Evolutionary conservation across 306 rosid genomes (phyloP), one percentile per base, ranked within the genome.

Genomic region (Cucurbita argyrosperma): DNA sequence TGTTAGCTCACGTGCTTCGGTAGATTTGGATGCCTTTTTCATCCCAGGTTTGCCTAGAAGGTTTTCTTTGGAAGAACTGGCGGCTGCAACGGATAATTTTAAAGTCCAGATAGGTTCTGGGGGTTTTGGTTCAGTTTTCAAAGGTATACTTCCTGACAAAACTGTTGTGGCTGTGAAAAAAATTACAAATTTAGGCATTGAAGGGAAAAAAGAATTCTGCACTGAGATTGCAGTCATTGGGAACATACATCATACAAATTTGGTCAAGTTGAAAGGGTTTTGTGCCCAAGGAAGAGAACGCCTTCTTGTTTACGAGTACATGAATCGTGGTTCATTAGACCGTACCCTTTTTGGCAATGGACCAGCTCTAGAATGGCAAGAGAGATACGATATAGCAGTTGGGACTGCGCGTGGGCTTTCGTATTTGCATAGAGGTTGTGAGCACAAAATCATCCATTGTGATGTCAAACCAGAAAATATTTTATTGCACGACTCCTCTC

Each of bases 371-470:
- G 97, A 90, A 76, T 93, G 98, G 98, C 90, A 90, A 75, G 96
- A 93, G 87, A 85, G 97, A 72, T 59, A 78, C 53, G 87, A 89
- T 19, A 89, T 93, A 69, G 97, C 97, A 0, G 84, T 93, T 7
- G 94, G 96, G 79, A 85, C 96, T 43, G 96, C 94, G 0, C 96
- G 96, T 38, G 98, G 98, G 61, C 97, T 93, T 21, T 96, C 97
- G 14, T 93, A 93, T 55, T 80, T 90, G 75, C 98, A 90, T 71
- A 78, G 84, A 23, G 97, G 97, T 0, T 93, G 98, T 58, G 96
- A 88, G 61, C 86, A 83, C 4, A 93, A 86, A 84, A 85, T 93
- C 74, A 90, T 93, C 77, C 98, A 93, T 18, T 93, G 98, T 59
- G 98, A 90, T 53, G 86, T 93, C 77, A 93, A 93, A 80, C 97